A percentile compares a stretch with the other conserved stretches of the same genome.
Conservation (phyloP, 768 basidiomycete species). For the Rubroboletus satanas region DNA sequence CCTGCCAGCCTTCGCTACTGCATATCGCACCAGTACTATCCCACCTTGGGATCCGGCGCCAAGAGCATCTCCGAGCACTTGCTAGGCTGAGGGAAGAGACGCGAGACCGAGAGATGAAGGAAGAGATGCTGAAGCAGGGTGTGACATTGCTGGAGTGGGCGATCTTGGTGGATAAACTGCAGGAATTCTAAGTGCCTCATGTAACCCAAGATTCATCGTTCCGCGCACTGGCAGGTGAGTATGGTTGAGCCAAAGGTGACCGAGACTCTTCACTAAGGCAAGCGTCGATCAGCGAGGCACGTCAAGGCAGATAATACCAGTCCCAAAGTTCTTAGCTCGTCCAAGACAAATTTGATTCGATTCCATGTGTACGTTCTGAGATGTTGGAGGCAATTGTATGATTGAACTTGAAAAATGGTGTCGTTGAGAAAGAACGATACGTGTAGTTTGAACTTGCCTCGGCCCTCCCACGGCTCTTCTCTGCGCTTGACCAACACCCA, state of each 20-base stretch:
- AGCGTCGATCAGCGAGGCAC: background rate
- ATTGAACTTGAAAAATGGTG: background rate
- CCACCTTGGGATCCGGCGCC: conserved; percentile 53
- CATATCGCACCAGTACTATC: conserved; percentile 58
- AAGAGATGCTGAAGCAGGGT: conserved; percentile 63
- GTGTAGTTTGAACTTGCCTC: background rate
- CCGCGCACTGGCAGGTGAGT: background rate
- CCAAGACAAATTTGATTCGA: background rate
- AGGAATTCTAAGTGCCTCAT: conserved; percentile 27
- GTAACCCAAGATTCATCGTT: background rate
- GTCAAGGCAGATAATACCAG: background rate
- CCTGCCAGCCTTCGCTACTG: conserved; percentile 61
- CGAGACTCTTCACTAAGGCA: background rate
- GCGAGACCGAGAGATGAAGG: conserved; percentile 64
- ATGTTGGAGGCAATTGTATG: background rate
- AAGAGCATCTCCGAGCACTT: conserved; percentile 63
- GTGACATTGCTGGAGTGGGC: conserved; percentile 78
- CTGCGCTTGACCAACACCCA: background rate
- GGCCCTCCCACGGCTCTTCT: background rate
- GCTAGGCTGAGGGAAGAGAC: conserved; percentile 60
- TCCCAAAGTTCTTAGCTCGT: background rate
- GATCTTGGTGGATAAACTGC: conserved; percentile 64
- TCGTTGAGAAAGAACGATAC: background rate
- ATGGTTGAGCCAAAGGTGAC: background rate
- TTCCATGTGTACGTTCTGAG: background rate